Percentiles rank a stretch among this genome's conserved stretches.
Evolutionary conservation across 768 basidiomycete species (phyloP).

Genomic region (Rossbeevera mucosa): DNA sequence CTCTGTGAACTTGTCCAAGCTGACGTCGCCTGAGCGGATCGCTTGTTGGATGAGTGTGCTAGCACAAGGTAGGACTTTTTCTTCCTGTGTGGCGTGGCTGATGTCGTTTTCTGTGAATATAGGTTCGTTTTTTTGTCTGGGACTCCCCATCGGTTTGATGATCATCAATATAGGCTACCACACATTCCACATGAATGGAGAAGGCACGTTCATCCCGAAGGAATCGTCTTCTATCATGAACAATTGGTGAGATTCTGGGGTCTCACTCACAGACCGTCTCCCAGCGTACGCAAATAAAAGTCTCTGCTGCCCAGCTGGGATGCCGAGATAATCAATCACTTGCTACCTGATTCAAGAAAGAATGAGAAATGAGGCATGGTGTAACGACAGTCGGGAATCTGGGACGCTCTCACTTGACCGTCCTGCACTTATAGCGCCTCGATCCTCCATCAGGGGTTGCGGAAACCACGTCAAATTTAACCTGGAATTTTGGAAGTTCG

Average conservation of each 20-base stretch:
- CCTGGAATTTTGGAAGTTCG: background rate
- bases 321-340: background rate
- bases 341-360: background rate
- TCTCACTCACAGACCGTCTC: background rate
- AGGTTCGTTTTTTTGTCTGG: background rate
- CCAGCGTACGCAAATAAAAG: slow-evolving; percentile 11
- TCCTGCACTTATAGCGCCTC: slow-evolving; percentile 7
- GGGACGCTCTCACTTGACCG: background rate
- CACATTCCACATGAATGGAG: slow-evolving; percentile 2
- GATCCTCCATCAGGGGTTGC: slow-evolving; percentile 11
- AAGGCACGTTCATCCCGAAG: slow-evolving; percentile 14
- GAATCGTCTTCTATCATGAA: slow-evolving; percentile 9
- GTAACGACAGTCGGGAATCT: background rate
- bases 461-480: background rate
- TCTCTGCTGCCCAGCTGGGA: slow-evolving; percentile 7
- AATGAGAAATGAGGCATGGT: background rate
- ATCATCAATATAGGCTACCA: background rate
- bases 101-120: slow-evolving; percentile 17
- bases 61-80: slow-evolving; percentile 2
- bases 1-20: slow-evolving; percentile 8
- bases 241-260: slow-evolving; percentile 5
- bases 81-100: background rate
- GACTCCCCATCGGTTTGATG: background rate
- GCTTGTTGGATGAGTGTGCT: slow-evolving; percentile 8
- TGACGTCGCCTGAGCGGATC: background rate